phyloP scores from a whole-genome alignment of 2,329 filamentous ascomycete genomes.

The Samsoniella hepiali region DNA sequence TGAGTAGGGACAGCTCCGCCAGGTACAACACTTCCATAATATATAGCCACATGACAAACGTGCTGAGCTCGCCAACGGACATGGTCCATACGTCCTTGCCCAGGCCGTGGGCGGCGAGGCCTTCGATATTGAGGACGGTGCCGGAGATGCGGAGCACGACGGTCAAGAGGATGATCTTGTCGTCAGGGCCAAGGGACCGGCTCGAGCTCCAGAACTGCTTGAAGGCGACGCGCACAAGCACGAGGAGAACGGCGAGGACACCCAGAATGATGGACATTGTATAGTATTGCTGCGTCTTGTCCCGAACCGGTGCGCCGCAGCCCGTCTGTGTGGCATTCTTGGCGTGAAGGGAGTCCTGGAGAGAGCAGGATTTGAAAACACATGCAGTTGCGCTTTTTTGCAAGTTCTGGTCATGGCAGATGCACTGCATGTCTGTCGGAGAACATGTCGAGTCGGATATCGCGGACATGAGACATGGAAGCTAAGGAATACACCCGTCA shows the following conservation, averaged over 20 bases:
- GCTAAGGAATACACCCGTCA: background rate
- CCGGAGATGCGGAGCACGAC: constrained; percentile 29
- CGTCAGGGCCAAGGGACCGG: constrained; percentile 37
- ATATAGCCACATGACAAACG: constrained; percentile 43
- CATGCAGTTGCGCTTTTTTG: background rate
- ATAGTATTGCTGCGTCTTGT: constrained; percentile 33
- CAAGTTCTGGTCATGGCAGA: background rate
- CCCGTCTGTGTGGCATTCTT: constrained; percentile 26
- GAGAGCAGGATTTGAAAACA: constrained; percentile 5
- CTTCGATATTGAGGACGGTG: constrained; percentile 32
- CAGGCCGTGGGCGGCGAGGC: constrained; percentile 39
- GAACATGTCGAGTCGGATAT: constrained; percentile 5
- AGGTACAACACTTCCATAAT: constrained; percentile 46
- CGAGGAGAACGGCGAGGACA: constrained; percentile 37
- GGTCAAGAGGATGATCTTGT: constrained; percentile 34
- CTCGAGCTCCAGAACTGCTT: constrained; percentile 34
- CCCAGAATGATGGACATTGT: constrained; percentile 34
- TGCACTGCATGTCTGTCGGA: background rate
- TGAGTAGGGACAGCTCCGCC: constrained; percentile 42
- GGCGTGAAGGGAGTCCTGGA: background rate
- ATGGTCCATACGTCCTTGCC: constrained; percentile 52
- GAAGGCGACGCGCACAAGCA: constrained; percentile 40
- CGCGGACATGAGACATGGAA: background rate
- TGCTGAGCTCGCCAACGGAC: constrained; percentile 37
- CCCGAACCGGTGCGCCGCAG: constrained; percentile 29